Evolutionary conservation across 148 eudicot genomes (phyloP), one percentile per base, ranked within the genome.

Genomic region (Vaccinium macrocarpon): DNA sequence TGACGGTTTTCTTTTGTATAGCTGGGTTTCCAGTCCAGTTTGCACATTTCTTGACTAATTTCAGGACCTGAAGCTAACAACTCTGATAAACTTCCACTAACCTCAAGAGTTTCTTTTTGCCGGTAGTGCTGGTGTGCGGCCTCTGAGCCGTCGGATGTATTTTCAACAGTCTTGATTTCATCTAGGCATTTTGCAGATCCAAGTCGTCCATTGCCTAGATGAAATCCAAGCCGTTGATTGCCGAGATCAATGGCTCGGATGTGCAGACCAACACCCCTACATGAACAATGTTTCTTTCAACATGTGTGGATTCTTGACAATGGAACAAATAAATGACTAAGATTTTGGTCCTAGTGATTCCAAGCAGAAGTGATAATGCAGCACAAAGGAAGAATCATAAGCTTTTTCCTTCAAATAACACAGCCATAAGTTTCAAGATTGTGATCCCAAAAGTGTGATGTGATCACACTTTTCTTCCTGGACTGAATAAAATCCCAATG

Each of bases 281-380:
- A 3, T 6, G 46, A 42, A 4, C 46, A 42, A 59, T 80, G 9
- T 38, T 57, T 18, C 27, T 11, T 68, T 12, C 38, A 29, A 68
- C 7, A 19, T n/a, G 3, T 32, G 82, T 79, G 82, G 49, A 79
- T 32, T 70, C 53, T 55, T 73, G 64, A 21, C 35, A 7, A 21
- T 55, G 79, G 79, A 82, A 82, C 73, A 68, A 64, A 64, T 82
- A 52, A 82, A 16, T 51, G 11, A 82, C 38, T 55, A 23, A 51
- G 52, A 18, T 29, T 82, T 82, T 70, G 66, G 78, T 82, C 49
- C 55, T 23, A 27, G 23, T 68, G 48, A 71, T 82, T 71, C 78
- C 64, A 82, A n/a, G 25, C 84, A 82, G 50, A 53, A 55, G 23
- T 71, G 50, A 71, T 55, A 11, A 73, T 82, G 79, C 51, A 13